phyloP scores from a whole-genome alignment of 2,329 filamentous ascomycete species.

The Aaosphaeria arxii region DNA sequence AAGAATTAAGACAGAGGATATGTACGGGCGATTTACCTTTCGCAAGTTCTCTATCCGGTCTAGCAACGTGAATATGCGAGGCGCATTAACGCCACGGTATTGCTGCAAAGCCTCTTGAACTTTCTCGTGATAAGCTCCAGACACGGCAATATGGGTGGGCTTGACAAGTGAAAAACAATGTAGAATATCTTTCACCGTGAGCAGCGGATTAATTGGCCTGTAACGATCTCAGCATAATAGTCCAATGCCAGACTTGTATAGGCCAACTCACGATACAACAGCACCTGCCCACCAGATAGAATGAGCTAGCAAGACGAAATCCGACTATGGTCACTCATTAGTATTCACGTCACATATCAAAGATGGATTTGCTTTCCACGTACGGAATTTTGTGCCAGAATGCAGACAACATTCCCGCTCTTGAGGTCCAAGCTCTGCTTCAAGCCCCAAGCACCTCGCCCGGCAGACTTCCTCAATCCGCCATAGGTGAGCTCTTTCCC shows the following conservation, averaged over 20 bases:
- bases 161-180: conserved; percentile 10
- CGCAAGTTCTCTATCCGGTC: conserved; percentile 6
- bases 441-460: conserved; percentile 7
- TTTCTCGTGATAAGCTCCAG: conserved; percentile 8
- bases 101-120: conserved; percentile 3
- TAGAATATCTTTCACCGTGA: conserved; percentile 10
- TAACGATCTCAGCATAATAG: neutral
- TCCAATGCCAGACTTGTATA: neutral
- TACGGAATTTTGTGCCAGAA: conserved; percentile 10
- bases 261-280: conserved; percentile 7
- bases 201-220: conserved; percentile 9
- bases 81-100: neutral
- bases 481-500: conserved; percentile 10
- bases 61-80: conserved; percentile 3
- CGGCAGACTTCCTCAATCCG: conserved; percentile 6
- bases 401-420: conserved; percentile 6
- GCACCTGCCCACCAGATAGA: conserved; percentile 10
- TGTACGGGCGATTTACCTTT: conserved; percentile 1
- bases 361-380: neutral
- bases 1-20: neutral
- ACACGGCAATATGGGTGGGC: conserved; percentile 7
- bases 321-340: conserved; percentile 3
- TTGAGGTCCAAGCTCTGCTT: conserved; percentile 4
- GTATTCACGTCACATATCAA: neutral
- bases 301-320: conserved; percentile 9